A percentile compares a stretch with the other conserved stretches of the same genome.
These are phyloP conservation scores for Boletus pseudo-olivaceus DNA, from an alignment of 768 basidiomycete genomes.

Conservation along the genomic window DNA sequence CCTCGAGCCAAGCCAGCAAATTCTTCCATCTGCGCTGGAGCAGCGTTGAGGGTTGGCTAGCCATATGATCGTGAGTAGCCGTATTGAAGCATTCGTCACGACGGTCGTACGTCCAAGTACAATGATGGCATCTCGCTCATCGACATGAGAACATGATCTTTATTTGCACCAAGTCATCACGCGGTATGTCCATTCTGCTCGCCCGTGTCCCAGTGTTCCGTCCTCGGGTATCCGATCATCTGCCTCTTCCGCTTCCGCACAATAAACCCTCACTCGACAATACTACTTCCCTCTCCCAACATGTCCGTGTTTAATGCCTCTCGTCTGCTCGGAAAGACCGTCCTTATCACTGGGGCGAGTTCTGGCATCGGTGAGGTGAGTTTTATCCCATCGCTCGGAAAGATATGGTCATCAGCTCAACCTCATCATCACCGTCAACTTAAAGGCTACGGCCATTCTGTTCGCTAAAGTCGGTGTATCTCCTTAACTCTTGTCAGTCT, in stretches of 20 bases:
- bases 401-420: background rate
- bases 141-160: background rate
- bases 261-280: background rate
- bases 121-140: too few species aligned
- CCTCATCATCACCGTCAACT: slow-evolving; percentile 1
- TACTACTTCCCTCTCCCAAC: slow-evolving; percentile 8
- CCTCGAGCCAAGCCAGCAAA: slow-evolving; percentile 52
- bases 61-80: slow-evolving; percentile 3
- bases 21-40: slow-evolving; percentile 37
- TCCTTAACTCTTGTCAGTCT: background rate
- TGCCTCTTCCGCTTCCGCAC: background rate
- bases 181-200: background rate
- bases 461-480: slow-evolving; percentile 69
- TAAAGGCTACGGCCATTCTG: slow-evolving; percentile 78
- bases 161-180: slow-evolving; percentile 3
- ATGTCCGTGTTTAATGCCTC: slow-evolving; percentile 85
- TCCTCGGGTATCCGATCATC: slow-evolving; percentile 3
- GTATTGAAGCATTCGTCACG: background rate
- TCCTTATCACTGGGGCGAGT: slow-evolving; percentile 87
- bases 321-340: slow-evolving; percentile 78
- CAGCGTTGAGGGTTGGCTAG: background rate
- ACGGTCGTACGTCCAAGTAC: background rate
- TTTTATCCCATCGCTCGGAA: slow-evolving; percentile 1
- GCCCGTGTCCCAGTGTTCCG: background rate
- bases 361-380: slow-evolving; percentile 86